Conservation (phyloP, 163 green algal species). For the Chlamydomonas reinhardtii region DNA sequence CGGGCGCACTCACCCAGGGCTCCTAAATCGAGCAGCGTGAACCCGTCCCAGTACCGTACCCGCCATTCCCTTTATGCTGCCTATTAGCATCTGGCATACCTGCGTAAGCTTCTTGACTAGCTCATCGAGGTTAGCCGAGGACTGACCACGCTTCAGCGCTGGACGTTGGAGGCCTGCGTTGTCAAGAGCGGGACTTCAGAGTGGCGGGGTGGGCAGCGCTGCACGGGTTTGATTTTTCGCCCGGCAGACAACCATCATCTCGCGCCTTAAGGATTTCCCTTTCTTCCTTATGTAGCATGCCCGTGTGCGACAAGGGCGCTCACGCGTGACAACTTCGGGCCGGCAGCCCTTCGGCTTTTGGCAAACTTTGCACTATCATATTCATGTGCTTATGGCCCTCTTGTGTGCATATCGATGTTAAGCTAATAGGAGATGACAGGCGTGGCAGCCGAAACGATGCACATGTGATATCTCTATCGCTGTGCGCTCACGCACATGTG, state of each 20-base stretch:
- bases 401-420: neutral
- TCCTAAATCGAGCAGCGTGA: no score
- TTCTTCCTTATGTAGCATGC: neutral
- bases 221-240: no score
- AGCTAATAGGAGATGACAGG: neutral
- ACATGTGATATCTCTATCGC: neutral
- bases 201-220: neutral
- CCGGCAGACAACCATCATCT: neutral
- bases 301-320: no score
- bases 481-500: neutral
- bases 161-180: slow-evolving; percentile 25
- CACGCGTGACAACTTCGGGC: neutral
- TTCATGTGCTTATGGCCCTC: neutral
- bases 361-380: neutral
- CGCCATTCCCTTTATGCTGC: neutral
- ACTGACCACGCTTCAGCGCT: slow-evolving; percentile 15
- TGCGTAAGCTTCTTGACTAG: slow-evolving; percentile 30
- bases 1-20: no score
- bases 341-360: no score
- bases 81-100: neutral
- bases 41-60: neutral
- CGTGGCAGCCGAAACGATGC: neutral
- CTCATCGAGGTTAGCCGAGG: slow-evolving; percentile 10
- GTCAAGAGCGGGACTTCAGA: neutral
- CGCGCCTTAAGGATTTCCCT: no score